These are phyloP conservation scores for Penicillium paradoxum DNA, from an alignment of 495 filamentous ascomycete genomes.

Conservation along the genomic window DNA sequence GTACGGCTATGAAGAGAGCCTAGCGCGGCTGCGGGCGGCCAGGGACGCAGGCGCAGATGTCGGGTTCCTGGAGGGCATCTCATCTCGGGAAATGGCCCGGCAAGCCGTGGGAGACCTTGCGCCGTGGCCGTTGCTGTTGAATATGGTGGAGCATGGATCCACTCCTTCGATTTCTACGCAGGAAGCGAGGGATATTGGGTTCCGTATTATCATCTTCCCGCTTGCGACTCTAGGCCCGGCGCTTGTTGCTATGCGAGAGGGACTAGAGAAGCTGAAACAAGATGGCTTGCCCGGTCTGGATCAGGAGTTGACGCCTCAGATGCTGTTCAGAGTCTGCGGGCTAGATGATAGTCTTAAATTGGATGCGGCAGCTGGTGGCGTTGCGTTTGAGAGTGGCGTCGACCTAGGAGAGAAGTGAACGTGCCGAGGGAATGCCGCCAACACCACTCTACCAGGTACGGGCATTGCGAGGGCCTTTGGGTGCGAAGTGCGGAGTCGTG, in stretches of 20 bases:
- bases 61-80: conserved; percentile 51
- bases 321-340: conserved; percentile 56
- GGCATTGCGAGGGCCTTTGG: neutral
- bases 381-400: conserved; percentile 40
- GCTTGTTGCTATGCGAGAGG: conserved; percentile 46
- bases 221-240: conserved; percentile 51
- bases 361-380: conserved; percentile 54
- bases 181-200: conserved; percentile 58
- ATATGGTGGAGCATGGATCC: conserved; percentile 61
- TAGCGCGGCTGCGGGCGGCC: conserved; percentile 52
- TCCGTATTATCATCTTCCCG: conserved; percentile 59
- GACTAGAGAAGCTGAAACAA: conserved; percentile 44
- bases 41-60: conserved; percentile 58
- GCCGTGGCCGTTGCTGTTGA: conserved; percentile 58
- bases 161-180: conserved; percentile 54
- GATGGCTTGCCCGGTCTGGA: conserved; percentile 45
- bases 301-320: conserved; percentile 45
- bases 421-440: neutral
- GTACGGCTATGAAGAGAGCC: conserved; percentile 57
- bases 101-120: conserved; percentile 46
- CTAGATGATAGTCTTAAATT: conserved; percentile 53
- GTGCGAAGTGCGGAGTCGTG: neutral
- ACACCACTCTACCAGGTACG: neutral
- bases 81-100: conserved; percentile 33
- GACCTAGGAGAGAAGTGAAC: conserved; percentile 21